Conservation (phyloP, 805 yeast species). For the Metschnikowia reukaufii region DNA sequence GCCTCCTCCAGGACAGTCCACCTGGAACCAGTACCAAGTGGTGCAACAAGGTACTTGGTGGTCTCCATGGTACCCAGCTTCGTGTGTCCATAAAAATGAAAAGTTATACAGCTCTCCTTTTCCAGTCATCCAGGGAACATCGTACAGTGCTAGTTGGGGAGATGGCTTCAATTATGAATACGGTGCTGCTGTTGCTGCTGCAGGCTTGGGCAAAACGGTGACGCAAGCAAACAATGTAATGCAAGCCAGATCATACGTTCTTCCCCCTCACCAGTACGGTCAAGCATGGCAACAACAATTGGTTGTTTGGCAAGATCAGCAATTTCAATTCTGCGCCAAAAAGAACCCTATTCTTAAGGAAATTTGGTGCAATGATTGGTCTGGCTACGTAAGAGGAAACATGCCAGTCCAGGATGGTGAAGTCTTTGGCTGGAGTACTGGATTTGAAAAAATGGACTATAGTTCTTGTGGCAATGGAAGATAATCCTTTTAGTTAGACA, state of each 20-base stretch:
- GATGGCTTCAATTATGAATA: not conserved
- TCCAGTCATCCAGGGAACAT: not conserved
- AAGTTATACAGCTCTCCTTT: not conserved
- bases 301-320: not conserved
- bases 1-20: not conserved
- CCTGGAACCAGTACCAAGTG: conserved; percentile 1
- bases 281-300: not conserved
- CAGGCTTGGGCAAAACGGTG: not conserved
- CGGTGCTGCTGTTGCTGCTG: not conserved
- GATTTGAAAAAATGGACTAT: not conserved
- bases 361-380: not conserved
- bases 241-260: not conserved
- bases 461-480: not conserved
- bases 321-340: not conserved
- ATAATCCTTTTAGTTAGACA: no score
- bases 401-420: not conserved
- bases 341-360: not conserved
- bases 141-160: not conserved
- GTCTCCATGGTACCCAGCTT: conserved; percentile 1
- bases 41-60: not conserved
- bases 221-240: not conserved
- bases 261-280: not conserved
- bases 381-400: not conserved
- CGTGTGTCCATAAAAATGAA: not conserved
- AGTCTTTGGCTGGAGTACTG: not conserved